Base-by-base conservation (phyloP, 805 yeast genomes). In the Maudiozyma pseudohumilis region DNA sequence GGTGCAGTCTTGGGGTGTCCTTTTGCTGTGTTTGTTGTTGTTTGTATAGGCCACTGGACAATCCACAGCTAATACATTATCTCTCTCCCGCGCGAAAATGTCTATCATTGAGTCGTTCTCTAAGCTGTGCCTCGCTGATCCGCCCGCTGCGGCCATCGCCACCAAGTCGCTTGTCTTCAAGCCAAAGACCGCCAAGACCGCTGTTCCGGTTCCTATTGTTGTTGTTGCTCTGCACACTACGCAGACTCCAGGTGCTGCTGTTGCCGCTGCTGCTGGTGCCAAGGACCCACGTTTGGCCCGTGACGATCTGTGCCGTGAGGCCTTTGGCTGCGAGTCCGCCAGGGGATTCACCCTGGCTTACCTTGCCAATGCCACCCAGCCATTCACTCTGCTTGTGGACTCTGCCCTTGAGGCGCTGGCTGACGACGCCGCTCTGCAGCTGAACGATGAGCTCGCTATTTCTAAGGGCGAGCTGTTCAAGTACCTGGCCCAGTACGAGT, bases 281-380 rank as follows among this genome's bases (percentile, higher is more conserved):
- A 86, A 86, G 63, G 95, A 86, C 43, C 94, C 94, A 46, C 74
- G 95, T 62, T 66, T 86, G 52, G 96, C 95, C 36, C 78, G 78
- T 49, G 88, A 82, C 45, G 95, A 80, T 39, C 68, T 86, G 48
- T 78, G 85, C 34, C 66, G 68, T 43, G 75, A 75, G 49, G 73
- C 80, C 51, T 59, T 59, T 43, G 40, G 49, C 16, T 46, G 53
- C 32, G 50, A 45, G 3, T 42, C 55, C 21, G 63, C 59, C 18
- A 56, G 54, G 35, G 47, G 40, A 9, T 60, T 60, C 44, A 53
- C 53, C 21, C 34, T 60, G 19, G 56, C 52, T 13, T 49, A 56
- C 25, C 61, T 44, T 70, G 65, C 45, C 72, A 75, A 52, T 27
- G 55, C 59, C 9, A 44, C 50, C 10, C 39, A 53, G 24, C 53